These are phyloP conservation scores for Beta macrorhiza DNA, from an alignment of 179 eudicot species.

Conservation along the genomic window DNA sequence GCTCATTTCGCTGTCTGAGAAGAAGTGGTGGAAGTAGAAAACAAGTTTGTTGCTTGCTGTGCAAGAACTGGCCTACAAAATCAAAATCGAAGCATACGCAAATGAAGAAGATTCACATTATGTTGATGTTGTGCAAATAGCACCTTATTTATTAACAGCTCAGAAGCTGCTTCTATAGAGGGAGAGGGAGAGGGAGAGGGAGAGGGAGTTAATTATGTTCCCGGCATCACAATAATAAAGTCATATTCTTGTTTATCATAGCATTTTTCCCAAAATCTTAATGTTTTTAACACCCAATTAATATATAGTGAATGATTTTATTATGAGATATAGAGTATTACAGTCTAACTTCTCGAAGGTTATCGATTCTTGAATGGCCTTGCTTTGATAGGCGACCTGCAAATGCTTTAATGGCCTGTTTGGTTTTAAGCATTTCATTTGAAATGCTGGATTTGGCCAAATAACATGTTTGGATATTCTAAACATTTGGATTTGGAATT, in stretches of 20 bases:
- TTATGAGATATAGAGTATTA: not conserved
- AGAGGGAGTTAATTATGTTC: conserved; percentile 12
- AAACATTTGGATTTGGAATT: no score
- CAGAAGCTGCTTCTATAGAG: conserved; percentile 6
- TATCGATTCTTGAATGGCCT: not conserved
- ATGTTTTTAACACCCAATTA: not conserved
- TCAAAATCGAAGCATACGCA: not conserved
- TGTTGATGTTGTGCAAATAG: conserved; percentile 5
- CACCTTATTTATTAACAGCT: conserved; percentile 13
- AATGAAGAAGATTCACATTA: not conserved
- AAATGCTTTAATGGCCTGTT: not conserved
- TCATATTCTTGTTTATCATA: conserved; percentile 13
- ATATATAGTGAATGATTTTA: conserved; percentile 7
- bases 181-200: not conserved
- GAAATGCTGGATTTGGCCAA: no score
- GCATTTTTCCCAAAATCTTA: conserved; percentile 3
- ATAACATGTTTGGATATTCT: no score
- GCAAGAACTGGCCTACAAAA: not conserved
- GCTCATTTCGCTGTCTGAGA: conserved; percentile 45
- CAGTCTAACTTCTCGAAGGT: no score
- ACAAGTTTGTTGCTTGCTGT: not conserved
- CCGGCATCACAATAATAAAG: conserved; percentile 14
- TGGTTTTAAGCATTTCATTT: no score
- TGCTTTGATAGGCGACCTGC: not conserved
- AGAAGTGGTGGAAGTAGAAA: conserved; percentile 35